Evolutionary conservation across 2,329 filamentous ascomycete genomes (phyloP).

Genomic region (Aschersonia sp.): DNA sequence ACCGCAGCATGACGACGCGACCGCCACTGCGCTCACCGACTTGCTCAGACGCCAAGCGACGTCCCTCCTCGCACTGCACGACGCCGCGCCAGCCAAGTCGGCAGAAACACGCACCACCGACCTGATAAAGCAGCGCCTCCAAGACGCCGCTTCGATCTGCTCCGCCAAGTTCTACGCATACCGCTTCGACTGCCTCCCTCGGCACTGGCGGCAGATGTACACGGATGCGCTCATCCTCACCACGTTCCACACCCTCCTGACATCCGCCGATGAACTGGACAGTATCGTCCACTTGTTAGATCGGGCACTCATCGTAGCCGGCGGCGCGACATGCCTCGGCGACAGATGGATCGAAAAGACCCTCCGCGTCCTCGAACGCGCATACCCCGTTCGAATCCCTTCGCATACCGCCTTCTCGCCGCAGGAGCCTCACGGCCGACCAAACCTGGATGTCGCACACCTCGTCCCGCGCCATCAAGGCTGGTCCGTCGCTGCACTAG

Average conservation of each 20-base stretch:
- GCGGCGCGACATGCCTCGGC: constrained; percentile 42
- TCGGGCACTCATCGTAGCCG: constrained; percentile 61
- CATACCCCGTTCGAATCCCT: too few relatives aligned
- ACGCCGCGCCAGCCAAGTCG: background rate
- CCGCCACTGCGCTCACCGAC: constrained; percentile 8
- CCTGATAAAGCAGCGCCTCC: constrained; percentile 27
- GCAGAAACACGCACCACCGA: constrained; percentile 1
- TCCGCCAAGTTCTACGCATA: constrained; percentile 57
- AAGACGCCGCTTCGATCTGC: constrained; percentile 43
- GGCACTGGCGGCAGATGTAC: constrained; percentile 57
- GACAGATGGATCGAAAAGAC: constrained; percentile 34
- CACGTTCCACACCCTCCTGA: constrained; percentile 26
- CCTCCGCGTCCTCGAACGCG: constrained; percentile 25
- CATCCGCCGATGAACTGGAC: constrained; percentile 23
- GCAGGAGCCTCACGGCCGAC: constrained; percentile 15
- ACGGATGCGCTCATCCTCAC: constrained; percentile 55
- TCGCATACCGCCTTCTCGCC: constrained; percentile 9
- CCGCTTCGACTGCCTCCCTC: constrained; percentile 50
- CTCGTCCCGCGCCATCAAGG: constrained; percentile 16
- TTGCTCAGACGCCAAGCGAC: constrained; percentile 16
- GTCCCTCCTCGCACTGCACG: constrained; percentile 10
- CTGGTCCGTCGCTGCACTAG: constrained; percentile 45
- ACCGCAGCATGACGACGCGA: background rate
- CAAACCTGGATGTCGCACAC: constrained; percentile 9
- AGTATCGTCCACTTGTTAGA: constrained; percentile 55